Evolutionary conservation across 2,329 filamentous ascomycete genomes (phyloP), one percentile per base, ranked within the genome.

Genomic region (Fusarium irregulare): DNA sequence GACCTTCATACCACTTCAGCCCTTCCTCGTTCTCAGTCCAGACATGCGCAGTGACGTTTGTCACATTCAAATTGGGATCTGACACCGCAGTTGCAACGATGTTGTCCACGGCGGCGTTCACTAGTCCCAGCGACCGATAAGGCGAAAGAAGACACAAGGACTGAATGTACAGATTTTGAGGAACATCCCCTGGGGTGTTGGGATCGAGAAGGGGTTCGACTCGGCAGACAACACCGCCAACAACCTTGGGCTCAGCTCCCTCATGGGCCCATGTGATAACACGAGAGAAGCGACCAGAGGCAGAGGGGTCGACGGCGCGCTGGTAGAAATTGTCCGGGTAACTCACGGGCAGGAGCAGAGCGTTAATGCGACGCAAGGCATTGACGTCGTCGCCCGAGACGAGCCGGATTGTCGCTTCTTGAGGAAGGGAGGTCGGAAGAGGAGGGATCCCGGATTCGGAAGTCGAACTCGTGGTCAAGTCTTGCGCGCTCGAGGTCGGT

Each of bases 11-110:
- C 89, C 89, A 92, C 60, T 81, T 81, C 65, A 91, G 78, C 0
- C 85, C 89, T 21, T 91, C 89, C 4, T 85, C 83, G 76, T 91
- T 91, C 63, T 88, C 84, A 13, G 89, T 89, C 89, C 89, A 92
- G 18, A 91, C 89, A 76, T 92, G 89, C 7, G 89, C 89, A 69
- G 88, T 91, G 18, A 90, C 80, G 45, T 82, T 73, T 37, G 71
- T 72, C 34, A 84, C 82, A 54, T 83, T 74, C 66, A 82, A 77
- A 18, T 68, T 78, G 6, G 79, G 79, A 13, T 78, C 77, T 14
- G 73, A 68, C 11, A 75, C 73, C 14, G 78, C 79, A 13, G 81
- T 79, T 23, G 79, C 78, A 58, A 86, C 71, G 47, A 89, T 81
- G 67, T 86, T 82, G 47, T 88, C 84, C 18, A 92, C 79, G 0